Evolutionary conservation across 805 yeast genomes (phyloP).

Genomic region (Ogataea salicorniae): DNA sequence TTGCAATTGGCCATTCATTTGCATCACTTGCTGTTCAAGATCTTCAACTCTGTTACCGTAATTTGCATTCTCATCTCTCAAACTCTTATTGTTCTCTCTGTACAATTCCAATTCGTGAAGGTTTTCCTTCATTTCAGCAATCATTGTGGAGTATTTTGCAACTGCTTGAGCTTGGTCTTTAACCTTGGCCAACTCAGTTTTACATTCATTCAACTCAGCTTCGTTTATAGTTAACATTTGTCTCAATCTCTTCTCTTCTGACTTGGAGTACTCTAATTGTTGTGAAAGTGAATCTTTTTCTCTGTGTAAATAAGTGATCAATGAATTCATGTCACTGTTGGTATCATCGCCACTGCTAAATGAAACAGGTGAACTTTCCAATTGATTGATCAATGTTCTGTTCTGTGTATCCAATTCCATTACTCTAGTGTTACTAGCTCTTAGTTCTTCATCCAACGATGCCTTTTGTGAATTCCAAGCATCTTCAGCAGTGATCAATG

Average conservation of each 20-base stretch:
- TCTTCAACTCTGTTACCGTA: conserved; percentile 9
- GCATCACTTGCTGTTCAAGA: conserved; percentile 13
- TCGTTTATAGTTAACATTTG: conserved; percentile 43
- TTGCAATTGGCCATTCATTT: conserved; percentile 1
- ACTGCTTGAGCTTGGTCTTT: conserved; percentile 20
- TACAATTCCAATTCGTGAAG: conserved; percentile 25
- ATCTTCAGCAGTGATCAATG: conserved; percentile 33
- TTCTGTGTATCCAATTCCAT: conserved; percentile 66
- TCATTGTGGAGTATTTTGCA: conserved; percentile 16
- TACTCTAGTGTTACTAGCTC: conserved; percentile 38
- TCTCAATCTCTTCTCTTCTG: conserved; percentile 51
- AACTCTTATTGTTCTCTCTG: conserved; percentile 25
- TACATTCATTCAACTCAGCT: conserved; percentile 48
- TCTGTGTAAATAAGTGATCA: conserved; percentile 59
- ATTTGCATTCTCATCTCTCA: conserved; percentile 20
- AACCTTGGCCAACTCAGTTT: conserved; percentile 39
- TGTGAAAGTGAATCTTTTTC: conserved; percentile 69
- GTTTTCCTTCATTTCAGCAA: conserved; percentile 24
- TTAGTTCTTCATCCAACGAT: conserved; percentile 43
- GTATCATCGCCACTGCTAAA: conserved; percentile 12
- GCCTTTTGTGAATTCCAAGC: conserved; percentile 43
- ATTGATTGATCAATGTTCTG: conserved; percentile 58
- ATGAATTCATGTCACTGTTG: conserved; percentile 41
- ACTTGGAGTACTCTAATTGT: conserved; percentile 45
- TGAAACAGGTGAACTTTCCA: conserved; percentile 34